Conservation (phyloP, 371 early-diverging fungal genomes). For the Circinella minor region DNA sequence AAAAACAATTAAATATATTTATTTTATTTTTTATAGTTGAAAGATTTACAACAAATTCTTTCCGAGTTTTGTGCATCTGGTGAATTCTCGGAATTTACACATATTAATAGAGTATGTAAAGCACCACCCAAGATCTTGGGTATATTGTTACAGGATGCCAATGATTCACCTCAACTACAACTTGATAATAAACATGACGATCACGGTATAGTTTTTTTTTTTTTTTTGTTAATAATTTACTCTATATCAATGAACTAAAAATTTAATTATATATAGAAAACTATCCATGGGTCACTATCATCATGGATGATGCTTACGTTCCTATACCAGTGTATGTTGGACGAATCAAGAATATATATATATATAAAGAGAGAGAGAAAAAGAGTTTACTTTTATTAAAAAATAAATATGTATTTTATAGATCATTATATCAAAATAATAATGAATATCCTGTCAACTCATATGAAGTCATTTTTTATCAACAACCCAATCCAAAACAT, state of each 20-base stretch:
- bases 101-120: constrained; percentile 43
- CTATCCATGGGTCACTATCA: constrained; percentile 35
- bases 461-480: constrained; percentile 63
- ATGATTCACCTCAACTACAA: background rate
- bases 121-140: constrained; percentile 43
- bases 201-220: background rate
- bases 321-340: constrained; percentile 35
- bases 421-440: constrained; percentile 14
- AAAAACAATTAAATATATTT: too few species aligned
- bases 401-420: background rate
- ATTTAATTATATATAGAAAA: background rate
- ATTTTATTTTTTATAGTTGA: constrained; percentile 29
- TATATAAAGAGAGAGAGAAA: background rate
- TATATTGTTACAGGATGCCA: constrained; percentile 10
- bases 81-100: constrained; percentile 33
- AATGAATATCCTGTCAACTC: constrained; percentile 1
- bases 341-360: background rate
- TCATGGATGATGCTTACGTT: constrained; percentile 32
- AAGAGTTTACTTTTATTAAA: background rate
- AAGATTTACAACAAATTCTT: constrained; percentile 27
- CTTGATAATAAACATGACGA: background rate
- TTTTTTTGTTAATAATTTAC: too few species aligned
- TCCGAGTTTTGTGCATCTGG: constrained; percentile 36
- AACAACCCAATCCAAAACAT: constrained; percentile 65
- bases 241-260: too few species aligned